phyloP scores from a whole-genome alignment of 495 filamentous ascomycete genomes.

The Sordaria brevicollis region DNA sequence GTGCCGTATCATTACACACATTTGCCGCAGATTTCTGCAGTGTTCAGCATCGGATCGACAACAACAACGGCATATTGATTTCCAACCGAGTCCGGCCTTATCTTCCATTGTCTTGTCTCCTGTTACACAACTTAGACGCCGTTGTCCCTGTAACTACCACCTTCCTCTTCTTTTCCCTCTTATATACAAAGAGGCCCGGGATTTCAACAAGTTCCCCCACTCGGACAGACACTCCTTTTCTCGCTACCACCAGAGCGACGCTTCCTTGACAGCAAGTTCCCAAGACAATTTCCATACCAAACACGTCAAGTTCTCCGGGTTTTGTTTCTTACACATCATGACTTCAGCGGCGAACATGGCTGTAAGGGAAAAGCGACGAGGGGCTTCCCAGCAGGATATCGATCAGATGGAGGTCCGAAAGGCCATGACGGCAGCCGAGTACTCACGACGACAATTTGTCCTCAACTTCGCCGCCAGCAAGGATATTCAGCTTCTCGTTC shows the following conservation, averaged over 20 bases:
- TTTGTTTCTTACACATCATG: constrained; percentile 5
- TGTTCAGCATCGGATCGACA: not conserved
- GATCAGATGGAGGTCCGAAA: constrained; percentile 21
- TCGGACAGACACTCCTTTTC: not conserved
- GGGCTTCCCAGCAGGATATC: constrained; percentile 11
- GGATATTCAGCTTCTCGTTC: constrained; percentile 19
- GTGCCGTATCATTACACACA: not conserved
- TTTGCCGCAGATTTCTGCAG: not conserved
- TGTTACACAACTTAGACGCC: not conserved
- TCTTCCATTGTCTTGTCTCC: not conserved
- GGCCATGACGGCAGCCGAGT: constrained; percentile 22
- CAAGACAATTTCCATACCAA: not conserved
- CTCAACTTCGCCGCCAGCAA: constrained; percentile 22
- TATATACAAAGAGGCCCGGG: not conserved
- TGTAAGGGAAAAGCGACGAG: constrained; percentile 16
- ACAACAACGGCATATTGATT: not conserved
- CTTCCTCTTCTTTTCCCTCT: not conserved
- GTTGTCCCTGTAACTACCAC: not conserved
- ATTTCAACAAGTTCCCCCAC: not conserved
- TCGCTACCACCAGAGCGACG: not conserved
- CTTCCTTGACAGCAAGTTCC: not conserved
- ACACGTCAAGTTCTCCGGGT: not conserved
- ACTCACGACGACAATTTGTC: constrained; percentile 23
- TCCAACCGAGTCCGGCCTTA: not conserved
- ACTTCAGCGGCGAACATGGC: constrained; percentile 17